A percentile compares a stretch with the other conserved stretches of the same genome.
These are phyloP conservation scores for Cytidiella melzeri DNA, from an alignment of 768 basidiomycete genomes.

Conservation along the genomic window DNA sequence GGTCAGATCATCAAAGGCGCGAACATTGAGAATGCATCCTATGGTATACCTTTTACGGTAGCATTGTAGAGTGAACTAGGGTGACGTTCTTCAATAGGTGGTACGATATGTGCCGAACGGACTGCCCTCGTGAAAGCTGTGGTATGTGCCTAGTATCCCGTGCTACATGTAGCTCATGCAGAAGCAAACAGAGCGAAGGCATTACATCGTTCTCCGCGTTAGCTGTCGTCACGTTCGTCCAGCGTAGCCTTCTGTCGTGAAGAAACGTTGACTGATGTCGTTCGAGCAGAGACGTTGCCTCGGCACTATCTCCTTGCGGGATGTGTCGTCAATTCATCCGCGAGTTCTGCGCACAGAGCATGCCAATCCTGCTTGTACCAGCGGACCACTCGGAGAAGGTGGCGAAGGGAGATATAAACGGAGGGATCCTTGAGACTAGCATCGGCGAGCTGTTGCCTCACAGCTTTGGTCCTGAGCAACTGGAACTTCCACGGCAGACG, in stretches of 20 bases:
- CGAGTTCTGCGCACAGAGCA: constrained; percentile 74
- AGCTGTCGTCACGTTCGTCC: constrained; percentile 70
- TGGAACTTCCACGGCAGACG: constrained; percentile 41
- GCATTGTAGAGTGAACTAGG: no score
- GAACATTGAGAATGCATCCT: constrained; percentile 92
- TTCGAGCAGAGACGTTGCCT: constrained; percentile 54
- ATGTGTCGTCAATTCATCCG: constrained; percentile 89
- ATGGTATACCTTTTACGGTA: constrained; percentile 44
- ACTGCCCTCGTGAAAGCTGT: constrained; percentile 94
- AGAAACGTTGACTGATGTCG: not conserved
- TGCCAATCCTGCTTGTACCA: constrained; percentile 69
- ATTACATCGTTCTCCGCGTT: constrained; percentile 62
- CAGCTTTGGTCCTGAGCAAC: constrained; percentile 86
- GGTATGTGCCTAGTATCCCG: constrained; percentile 39
- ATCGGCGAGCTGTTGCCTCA: constrained; percentile 72
- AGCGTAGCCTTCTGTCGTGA: constrained; percentile 1
- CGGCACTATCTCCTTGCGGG: constrained; percentile 80
- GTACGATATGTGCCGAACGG: constrained; percentile 88
- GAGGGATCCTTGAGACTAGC: constrained; percentile 51
- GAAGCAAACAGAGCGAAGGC: constrained; percentile 64
- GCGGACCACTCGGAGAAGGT: constrained; percentile 46
- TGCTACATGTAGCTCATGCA: not conserved
- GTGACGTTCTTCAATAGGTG: constrained; percentile 63
- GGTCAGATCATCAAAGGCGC: constrained; percentile 77
- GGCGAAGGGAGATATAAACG: constrained; percentile 36